Conservation (phyloP, 495 filamentous ascomycete species). For the Penicillium ucsense region DNA sequence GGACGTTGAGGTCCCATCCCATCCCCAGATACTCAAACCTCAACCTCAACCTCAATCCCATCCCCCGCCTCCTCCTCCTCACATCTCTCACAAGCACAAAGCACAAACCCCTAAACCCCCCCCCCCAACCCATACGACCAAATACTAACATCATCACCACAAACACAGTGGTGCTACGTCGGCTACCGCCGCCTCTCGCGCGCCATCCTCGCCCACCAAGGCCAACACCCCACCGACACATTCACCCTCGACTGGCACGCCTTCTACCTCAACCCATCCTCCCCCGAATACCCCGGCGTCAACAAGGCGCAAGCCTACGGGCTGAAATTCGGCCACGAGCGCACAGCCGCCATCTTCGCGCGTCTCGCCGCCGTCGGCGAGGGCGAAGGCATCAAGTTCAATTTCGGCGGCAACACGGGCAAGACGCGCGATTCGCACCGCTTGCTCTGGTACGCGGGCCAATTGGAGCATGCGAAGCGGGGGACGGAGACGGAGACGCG, state of each 20-base stretch:
- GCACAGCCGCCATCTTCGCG: slow-evolving; percentile 43
- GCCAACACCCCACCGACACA: slow-evolving; percentile 50
- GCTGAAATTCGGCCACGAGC: slow-evolving; percentile 50
- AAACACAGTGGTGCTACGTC: slow-evolving; percentile 61
- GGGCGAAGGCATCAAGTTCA: slow-evolving; percentile 61
- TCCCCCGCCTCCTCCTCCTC: no score
- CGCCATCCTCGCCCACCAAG: slow-evolving; percentile 58
- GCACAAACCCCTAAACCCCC: no score
- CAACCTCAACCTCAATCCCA: not conserved
- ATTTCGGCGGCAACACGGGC: slow-evolving; percentile 63
- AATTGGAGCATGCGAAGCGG: slow-evolving; percentile 38
- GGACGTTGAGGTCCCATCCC: not conserved
- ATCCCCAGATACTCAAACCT: not conserved
- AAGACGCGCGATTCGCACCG: slow-evolving; percentile 70
- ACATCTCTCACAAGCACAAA: no score
- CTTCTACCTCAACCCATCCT: slow-evolving; percentile 68
- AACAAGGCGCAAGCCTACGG: slow-evolving; percentile 48
- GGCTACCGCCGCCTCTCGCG: slow-evolving; percentile 63
- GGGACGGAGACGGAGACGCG: slow-evolving; percentile 10
- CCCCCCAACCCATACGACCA: not conserved
- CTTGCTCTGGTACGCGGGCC: slow-evolving; percentile 58
- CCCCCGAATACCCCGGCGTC: slow-evolving; percentile 42
- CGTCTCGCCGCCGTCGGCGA: slow-evolving; percentile 50
- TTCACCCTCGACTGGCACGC: slow-evolving; percentile 66
- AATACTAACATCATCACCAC: slow-evolving; percentile 3